Percentiles rank a stretch among this genome's conserved stretches.
Conservation (phyloP, 768 basidiomycete genomes). For the Tricholoma hemisulphureum region DNA sequence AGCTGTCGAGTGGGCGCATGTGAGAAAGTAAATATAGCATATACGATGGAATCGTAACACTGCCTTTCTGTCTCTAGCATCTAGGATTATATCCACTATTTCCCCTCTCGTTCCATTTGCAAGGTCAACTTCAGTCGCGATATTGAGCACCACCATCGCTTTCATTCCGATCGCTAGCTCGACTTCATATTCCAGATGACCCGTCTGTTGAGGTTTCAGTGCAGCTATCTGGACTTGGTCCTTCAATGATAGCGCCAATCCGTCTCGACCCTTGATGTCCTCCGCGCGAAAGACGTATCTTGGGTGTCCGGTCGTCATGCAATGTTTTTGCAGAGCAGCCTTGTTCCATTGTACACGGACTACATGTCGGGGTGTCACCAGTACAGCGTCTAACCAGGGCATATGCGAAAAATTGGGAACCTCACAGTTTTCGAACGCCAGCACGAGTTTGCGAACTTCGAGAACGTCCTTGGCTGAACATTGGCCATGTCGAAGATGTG, state of each 20-base stretch:
- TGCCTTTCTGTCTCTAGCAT: constrained; percentile 32
- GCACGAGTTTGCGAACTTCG: not conserved
- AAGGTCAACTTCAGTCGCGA: constrained; percentile 36
- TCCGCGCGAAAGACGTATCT: constrained; percentile 15
- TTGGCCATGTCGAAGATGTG: not conserved
- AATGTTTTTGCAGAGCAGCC: not conserved
- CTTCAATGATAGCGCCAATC: not conserved
- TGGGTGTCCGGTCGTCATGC: not conserved
- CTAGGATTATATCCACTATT: constrained; percentile 31
- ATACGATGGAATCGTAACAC: no score
- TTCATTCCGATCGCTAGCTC: constrained; percentile 35
- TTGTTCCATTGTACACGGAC: not conserved
- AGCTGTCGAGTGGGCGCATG: no score
- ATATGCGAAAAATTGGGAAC: not conserved
- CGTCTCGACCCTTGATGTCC: constrained; percentile 20
- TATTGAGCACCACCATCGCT: constrained; percentile 36
- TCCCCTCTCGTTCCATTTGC: constrained; percentile 39
- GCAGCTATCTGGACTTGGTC: constrained; percentile 5
- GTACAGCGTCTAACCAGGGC: not conserved
- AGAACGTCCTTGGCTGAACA: not conserved
- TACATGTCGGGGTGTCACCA: not conserved
- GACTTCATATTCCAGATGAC: constrained; percentile 18
- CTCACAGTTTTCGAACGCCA: not conserved
- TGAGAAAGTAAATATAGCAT: no score
- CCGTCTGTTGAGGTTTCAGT: constrained; percentile 10